phyloP scores from a whole-genome alignment of 352 stramenopile species.

The Phytophthora pistaciae region DNA sequence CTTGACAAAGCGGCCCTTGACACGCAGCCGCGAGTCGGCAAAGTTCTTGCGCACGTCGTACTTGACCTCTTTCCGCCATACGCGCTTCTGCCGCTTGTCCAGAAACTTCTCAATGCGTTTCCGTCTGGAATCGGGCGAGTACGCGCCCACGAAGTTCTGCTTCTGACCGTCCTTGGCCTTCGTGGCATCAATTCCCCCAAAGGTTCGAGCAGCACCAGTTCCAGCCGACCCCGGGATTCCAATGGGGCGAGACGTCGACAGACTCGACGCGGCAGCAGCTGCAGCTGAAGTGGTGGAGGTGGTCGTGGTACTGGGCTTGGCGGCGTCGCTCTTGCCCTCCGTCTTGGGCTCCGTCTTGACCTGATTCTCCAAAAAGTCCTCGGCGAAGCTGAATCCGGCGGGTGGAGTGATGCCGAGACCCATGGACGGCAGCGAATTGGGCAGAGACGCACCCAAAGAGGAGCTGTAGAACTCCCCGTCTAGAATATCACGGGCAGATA shows the following conservation, averaged over 20 bases:
- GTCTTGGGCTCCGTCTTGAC: conserved; percentile 66
- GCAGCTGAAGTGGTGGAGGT: conserved; percentile 15
- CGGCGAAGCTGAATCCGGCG: conserved; percentile 84
- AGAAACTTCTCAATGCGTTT: conserved; percentile 95
- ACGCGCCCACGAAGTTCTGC: conserved; percentile 93
- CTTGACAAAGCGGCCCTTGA: conserved; percentile 98
- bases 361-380: conserved; percentile 87
- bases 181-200: conserved; percentile 42
- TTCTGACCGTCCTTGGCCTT: conserved; percentile 75
- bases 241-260: conserved; percentile 82
- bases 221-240: conserved; percentile 76
- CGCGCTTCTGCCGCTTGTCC: conserved; percentile 95
- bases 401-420: conserved; percentile 86
- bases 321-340: conserved; percentile 42
- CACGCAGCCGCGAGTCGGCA: conserved; percentile 96
- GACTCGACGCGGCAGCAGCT: conserved; percentile 33
- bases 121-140: conserved; percentile 94
- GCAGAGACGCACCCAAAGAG: conserved; percentile 84
- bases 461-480: conserved; percentile 86
- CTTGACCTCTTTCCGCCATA: conserved; percentile 97
- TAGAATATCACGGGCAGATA: conserved; percentile 80
- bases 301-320: conserved; percentile 14
- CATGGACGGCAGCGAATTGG: conserved; percentile 90
- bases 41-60: conserved; percentile 99
- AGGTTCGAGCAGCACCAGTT: conserved; percentile 42